Evolutionary conservation across 2,329 filamentous ascomycete genomes (phyloP).

Genomic region (Alternaria atra): DNA sequence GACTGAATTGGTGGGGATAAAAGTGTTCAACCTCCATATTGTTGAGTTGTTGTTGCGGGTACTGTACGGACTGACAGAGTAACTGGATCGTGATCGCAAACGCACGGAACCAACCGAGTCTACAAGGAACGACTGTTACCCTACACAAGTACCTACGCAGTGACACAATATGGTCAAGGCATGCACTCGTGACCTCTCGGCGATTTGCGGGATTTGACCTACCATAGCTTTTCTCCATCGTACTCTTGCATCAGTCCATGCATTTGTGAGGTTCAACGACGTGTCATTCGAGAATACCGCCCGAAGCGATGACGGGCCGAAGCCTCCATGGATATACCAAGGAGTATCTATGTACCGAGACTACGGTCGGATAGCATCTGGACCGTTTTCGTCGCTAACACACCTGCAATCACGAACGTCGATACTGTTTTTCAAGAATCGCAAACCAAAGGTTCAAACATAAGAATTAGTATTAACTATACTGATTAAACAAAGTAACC

Average conservation of each 20-base stretch:
- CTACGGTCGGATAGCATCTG: background rate
- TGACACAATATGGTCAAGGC: background rate
- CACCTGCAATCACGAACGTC: background rate
- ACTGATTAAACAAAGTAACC: slow-evolving; percentile 1
- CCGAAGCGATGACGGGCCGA: background rate
- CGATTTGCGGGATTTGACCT: background rate
- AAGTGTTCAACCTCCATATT: background rate
- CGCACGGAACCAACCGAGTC: background rate
- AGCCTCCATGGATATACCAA: background rate
- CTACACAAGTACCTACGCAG: background rate
- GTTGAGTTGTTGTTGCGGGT: background rate
- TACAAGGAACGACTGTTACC: background rate
- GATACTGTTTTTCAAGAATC: background rate
- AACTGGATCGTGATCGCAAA: background rate
- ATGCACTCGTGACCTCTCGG: background rate
- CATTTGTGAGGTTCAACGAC: background rate
- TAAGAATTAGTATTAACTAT: background rate
- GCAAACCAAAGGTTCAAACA: background rate
- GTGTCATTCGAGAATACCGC: background rate
- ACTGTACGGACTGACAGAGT: background rate
- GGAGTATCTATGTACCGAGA: background rate
- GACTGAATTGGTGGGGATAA: background rate
- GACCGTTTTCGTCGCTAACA: background rate
- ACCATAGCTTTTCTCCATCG: background rate
- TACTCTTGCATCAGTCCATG: background rate